Evolutionary conservation across 768 basidiomycete species (phyloP), one percentile per base, ranked within the genome.

Genomic region (Fibroporia radiculosa): DNA sequence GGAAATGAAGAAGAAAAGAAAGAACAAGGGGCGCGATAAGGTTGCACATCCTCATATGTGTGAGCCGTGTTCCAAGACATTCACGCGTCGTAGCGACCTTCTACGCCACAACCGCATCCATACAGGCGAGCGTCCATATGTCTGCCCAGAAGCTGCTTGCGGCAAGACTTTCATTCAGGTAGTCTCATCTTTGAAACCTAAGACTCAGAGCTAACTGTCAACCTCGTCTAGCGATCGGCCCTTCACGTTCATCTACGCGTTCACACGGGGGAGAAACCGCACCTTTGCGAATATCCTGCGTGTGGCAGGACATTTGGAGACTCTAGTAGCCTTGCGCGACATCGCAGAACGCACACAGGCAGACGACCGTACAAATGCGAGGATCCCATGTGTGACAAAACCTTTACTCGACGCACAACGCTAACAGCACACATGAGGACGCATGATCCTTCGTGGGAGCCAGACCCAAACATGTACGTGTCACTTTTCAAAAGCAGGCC

Each of bases 101-200:
- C 74, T 79, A 32, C 78, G 90, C 22, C 90, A 93, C 59, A 85
- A 80, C 71, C 78, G 88, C 34, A 92, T 92, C 68, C 90, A 93
- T 56, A 92, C 90, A 0, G 90, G 90, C 14, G 90, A 93, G 62
- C 74, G 90, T 41, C 90, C 90, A 2, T 92, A 86, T 61, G 68
- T 80, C 11, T 93, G 89, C 53, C 68, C 71, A 26, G 72, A 86
- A 53, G 56, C 64, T 23, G 81, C 80, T 23, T 93, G 90, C 47
- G 86, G 87, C 41, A 93, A 93, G 70, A 85, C 85, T 2, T 93
- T 93, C 56, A 92, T 93, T 55, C 90, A 93, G 77, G 90, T 89
- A 62, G 44, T 62, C 56, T 25, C 42, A 20, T 16, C 35, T 41
- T 54, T 11, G 4, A 22, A 7, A 16, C 18, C 27, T 4, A 12